Evolutionary conservation across 257 asterid genomes (phyloP), one percentile per base, ranked within the genome.

Genomic region (Linderniella brevidens): DNA sequence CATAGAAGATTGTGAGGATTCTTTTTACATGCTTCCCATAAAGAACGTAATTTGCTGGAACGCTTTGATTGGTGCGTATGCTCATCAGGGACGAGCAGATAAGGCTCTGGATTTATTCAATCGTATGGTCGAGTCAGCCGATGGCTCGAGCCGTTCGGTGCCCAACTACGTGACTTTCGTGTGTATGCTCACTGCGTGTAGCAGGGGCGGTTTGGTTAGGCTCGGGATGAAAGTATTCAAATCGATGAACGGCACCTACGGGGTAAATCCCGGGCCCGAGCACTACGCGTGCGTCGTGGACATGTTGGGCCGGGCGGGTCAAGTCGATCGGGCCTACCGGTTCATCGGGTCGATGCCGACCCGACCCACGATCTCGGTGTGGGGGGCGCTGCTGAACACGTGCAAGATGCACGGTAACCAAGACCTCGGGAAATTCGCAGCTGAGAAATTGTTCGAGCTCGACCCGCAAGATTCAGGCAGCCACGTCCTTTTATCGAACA

Each of bases 251-350:
- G 50, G 35, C 5, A 68, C 55, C 41, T 74, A 78, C 35, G 77
- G 84, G 8, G 57, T 83, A 13, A 61, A 62, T 52, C 95, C 97
- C 0, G 85, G 81, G 53, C 65, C 84, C 0, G 95, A 83, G 69
- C 97, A 87, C 62, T 83, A 78, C 54, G 93, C 92, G 5, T 87
- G 95, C 44, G 71, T 70, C 15, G 95, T 87, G 17, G 97, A 88
- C 71, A 84, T 88, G 90, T 65, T 88, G 14, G 95, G 93, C 13
- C 72, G 92, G 49, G 84, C 93, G 0, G 97, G 97, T 49, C 69
- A 70, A 51, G 84, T 83, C 47, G 95, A 83, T 13, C 82, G 59
- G 10, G 95, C 95, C 0, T 74, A 88, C 19, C 62, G 68, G 49
- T 52, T 80, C 46, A 74, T 80, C 47, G 49, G 54, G 39, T 55